These are phyloP conservation scores for Magnusiomyces ingens DNA, from an alignment of 1,139 yeast genomes.

Conservation along the genomic window DNA sequence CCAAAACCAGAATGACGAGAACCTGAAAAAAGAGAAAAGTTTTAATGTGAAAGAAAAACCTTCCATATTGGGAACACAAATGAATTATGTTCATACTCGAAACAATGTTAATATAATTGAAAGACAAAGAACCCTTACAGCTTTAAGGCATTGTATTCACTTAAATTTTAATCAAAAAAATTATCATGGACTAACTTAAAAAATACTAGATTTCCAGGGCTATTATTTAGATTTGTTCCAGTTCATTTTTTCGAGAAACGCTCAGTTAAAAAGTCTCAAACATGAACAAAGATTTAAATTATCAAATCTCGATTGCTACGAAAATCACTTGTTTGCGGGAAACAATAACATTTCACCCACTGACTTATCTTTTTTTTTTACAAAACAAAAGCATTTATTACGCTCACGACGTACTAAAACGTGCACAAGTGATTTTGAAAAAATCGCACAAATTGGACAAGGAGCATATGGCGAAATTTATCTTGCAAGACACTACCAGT, in stretches of 20 bases:
- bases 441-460: constrained; percentile 16
- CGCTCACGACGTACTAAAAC: constrained; percentile 13
- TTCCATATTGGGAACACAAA: too few relatives aligned
- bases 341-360: background rate
- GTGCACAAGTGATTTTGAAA: constrained; percentile 9
- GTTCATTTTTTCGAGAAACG: background rate
- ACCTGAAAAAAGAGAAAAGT: too few relatives aligned
- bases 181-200: too few relatives aligned
- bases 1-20: too few relatives aligned
- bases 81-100: too few relatives aligned
- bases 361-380: background rate
- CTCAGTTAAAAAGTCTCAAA: background rate
- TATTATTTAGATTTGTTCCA: constrained; percentile 1
- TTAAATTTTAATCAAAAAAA: too few relatives aligned
- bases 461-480: constrained; percentile 18
- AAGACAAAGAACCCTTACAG: too few relatives aligned
- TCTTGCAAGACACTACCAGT: constrained; percentile 9
- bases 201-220: background rate
- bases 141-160: too few relatives aligned
- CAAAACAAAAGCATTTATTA: background rate
- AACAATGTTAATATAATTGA: too few relatives aligned
- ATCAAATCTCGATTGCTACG: background rate
- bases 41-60: too few relatives aligned
- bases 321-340: background rate
- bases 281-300: background rate